Percentiles rank a stretch among this genome's conserved stretches.
Evolutionary conservation across 306 rosid genomes (phyloP).

Genomic region (Chamaecrista fasciculata): DNA sequence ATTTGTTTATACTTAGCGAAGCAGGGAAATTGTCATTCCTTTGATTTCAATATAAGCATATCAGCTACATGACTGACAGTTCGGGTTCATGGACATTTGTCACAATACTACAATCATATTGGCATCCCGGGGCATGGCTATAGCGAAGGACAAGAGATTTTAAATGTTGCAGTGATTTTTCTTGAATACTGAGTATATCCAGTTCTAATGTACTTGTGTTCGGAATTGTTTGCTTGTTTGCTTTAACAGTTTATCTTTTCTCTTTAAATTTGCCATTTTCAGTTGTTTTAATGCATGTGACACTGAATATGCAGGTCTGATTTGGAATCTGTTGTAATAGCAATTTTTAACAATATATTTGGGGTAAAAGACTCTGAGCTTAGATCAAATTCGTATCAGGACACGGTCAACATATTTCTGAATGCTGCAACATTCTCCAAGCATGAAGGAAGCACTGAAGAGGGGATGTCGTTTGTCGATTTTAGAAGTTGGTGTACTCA

Average conservation of each 20-base stretch:
- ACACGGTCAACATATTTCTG: conserved; percentile 56
- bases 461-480: conserved; percentile 69
- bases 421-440: conserved; percentile 60
- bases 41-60: neutral
- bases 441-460: conserved; percentile 41
- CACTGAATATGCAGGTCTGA: conserved; percentile 64
- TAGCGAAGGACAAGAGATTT: neutral
- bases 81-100: conserved; percentile 3
- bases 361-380: conserved; percentile 41
- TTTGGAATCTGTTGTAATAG: conserved; percentile 9
- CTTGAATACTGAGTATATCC: neutral
- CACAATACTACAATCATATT: neutral
- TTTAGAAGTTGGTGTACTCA: conserved; percentile 76
- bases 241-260: neutral
- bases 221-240: neutral
- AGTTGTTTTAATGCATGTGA: conserved; percentile 31
- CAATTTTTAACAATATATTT: conserved; percentile 46
- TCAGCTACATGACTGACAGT: conserved; percentile 4
- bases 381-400: conserved; percentile 44
- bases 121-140: neutral
- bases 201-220: conserved; percentile 3
- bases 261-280: neutral
- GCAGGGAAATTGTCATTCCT: conserved; percentile 16
- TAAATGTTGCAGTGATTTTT: neutral
- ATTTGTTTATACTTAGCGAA: neutral